Base-by-base conservation (phyloP, 768 basidiomycete species). In the Cytidiella melzeri region DNA sequence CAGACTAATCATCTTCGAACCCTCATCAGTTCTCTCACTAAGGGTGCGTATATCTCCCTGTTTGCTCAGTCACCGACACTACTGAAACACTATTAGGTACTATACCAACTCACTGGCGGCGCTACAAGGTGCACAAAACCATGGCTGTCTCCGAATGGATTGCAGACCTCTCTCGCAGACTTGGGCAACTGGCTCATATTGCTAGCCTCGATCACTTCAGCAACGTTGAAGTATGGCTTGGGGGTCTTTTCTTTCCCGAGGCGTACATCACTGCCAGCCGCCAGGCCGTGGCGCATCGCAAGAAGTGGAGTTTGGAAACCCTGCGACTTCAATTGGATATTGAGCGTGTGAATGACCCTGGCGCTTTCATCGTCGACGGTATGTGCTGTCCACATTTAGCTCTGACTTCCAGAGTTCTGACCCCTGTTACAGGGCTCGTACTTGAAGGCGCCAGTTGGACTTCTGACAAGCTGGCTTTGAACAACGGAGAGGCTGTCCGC, bases 1-100 rank as follows among this genome's bases (percentile, higher is more conserved):
- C 94, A 96, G 67, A 98, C 95, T 1, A 99, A 99, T 63, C 91
- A 96, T 61, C 72, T 95, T 24, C 84, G 96, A n/a, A 82, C 80
- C 3, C 72, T 99, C 23, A 87, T 98, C 83, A 89, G 89, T 56
- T 76, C 83, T 28, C 69, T 95, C 50, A 93, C 85, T 11, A 96
- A 95, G 75, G 93, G 94, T 85, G 55, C 42, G 69, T 61, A 11
- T 5, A 37, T 20, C 9, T 24, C 39, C 45, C 48, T 15, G 5
- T 18, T 10, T 44, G 13, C 64, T 51, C 36, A 26, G 21, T 48
- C 38, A 54, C n/a, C 27, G 23, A 45, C 10, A 47, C 51, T 19
- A 53, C 21, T 47, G 34, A 43, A 13, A 19, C 28, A 51, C 24
- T 26, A 15, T 7, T 60, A 96, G 92, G 89, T 34, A 87, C 88